Conservation (phyloP, 306 rosid species). For the Hippophae tibetana region DNA sequence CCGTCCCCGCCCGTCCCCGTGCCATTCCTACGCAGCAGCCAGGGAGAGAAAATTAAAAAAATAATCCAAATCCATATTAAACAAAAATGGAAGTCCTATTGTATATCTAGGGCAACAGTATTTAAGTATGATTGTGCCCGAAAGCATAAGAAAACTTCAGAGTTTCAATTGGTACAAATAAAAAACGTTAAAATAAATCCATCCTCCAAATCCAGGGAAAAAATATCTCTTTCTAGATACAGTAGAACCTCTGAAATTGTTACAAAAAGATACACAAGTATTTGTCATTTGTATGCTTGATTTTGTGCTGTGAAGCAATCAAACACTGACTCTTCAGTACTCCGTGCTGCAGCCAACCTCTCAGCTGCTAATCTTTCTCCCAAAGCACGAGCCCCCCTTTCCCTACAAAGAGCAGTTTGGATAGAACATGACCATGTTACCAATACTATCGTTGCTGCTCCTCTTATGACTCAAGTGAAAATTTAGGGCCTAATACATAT, state of each 20-base stretch:
- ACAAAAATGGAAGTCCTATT: too few relatives aligned
- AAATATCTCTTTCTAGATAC: constrained; percentile 1
- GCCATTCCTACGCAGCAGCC: too few relatives aligned
- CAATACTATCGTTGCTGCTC: too few relatives aligned
- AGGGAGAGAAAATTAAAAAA: too few relatives aligned
- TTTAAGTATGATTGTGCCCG: constrained; percentile 1
- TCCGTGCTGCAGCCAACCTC: constrained; percentile 44
- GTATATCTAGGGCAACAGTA: background rate
- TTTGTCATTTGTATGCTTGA: constrained; percentile 14
- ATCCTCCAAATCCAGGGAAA: constrained; percentile 12
- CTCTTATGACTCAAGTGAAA: background rate
- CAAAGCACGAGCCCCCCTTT: constrained; percentile 89
- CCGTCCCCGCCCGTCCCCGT: too few relatives aligned
- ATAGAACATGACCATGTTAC: background rate
- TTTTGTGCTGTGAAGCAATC: constrained; percentile 19
- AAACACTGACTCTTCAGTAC: constrained; percentile 51
- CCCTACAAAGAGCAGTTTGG: constrained; percentile 37
- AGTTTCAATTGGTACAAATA: constrained; percentile 4
- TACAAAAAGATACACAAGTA: constrained; percentile 9
- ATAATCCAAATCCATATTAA: too few relatives aligned
- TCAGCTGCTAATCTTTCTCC: constrained; percentile 89
- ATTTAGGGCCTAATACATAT: background rate
- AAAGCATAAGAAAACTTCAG: constrained; percentile 14
- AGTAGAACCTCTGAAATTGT: constrained; percentile 20
- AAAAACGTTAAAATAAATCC: constrained; percentile 25